phyloP scores from a whole-genome alignment of 2,329 filamentous ascomycete genomes.

The Alternaria arborescens region DNA sequence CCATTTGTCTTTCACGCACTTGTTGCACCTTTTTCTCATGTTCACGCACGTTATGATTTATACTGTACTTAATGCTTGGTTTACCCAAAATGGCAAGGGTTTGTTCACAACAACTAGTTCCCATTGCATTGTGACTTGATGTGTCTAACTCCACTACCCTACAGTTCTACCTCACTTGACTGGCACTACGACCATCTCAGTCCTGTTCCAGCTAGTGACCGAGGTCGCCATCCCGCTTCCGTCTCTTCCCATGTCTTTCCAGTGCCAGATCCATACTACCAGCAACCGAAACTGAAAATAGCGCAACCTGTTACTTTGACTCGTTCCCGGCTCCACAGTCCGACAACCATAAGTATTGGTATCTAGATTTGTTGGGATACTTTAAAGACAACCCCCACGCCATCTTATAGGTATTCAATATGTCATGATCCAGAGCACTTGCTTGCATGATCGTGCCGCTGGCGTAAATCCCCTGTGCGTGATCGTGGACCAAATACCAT shows the following conservation, averaged over 20 bases:
- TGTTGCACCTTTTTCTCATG: constrained; percentile 10
- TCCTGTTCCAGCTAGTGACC: background rate
- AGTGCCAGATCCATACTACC: background rate
- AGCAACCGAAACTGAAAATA: background rate
- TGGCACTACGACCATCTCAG: background rate
- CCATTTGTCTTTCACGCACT: constrained; percentile 8
- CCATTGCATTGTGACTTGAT: background rate
- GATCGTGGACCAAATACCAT: background rate
- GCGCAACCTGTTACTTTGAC: background rate
- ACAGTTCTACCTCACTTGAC: background rate
- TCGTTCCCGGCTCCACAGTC: background rate
- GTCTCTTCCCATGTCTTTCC: background rate
- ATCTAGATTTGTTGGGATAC: background rate
- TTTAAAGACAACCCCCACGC: background rate
- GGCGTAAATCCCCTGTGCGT: background rate
- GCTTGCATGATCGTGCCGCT: background rate
- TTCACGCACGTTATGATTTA: constrained; percentile 15
- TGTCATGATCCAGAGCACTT: background rate
- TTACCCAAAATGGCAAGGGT: constrained; percentile 27
- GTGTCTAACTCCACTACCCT: background rate
- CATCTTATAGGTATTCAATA: background rate
- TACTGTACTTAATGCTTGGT: constrained; percentile 19
- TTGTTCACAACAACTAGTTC: constrained; percentile 15
- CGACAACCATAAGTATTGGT: background rate
- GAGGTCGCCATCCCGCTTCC: background rate